phyloP scores from a whole-genome alignment of 2,329 filamentous ascomycete genomes.

The Ploettnerulaceae sp. region DNA sequence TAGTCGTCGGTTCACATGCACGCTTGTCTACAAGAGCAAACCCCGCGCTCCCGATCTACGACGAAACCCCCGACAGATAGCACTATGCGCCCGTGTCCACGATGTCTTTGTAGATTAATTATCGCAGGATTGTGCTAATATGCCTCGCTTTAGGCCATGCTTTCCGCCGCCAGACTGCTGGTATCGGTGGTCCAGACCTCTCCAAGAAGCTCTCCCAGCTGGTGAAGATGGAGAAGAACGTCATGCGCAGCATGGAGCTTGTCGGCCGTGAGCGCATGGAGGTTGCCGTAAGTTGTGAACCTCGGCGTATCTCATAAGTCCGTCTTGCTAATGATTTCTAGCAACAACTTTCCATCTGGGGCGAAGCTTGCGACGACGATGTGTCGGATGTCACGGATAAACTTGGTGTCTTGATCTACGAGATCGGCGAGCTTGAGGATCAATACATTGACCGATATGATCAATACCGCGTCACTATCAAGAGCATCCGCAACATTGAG shows the following conservation, averaged over 20 bases:
- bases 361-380: slow-evolving; percentile 91
- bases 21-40: background rate
- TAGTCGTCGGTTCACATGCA: background rate
- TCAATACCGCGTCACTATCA: slow-evolving; percentile 98
- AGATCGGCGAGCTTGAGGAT: slow-evolving; percentile 90
- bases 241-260: slow-evolving; percentile 96
- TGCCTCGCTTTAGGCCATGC: slow-evolving; percentile 61
- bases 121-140: slow-evolving; percentile 46
- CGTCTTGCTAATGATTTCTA: slow-evolving; percentile 36
- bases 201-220: slow-evolving; percentile 96
- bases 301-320: background rate
- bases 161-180: slow-evolving; percentile 69
- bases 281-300: slow-evolving; percentile 71
- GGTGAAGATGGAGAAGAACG: slow-evolving; percentile 99
- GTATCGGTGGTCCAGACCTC: slow-evolving; percentile 74
- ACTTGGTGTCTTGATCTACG: slow-evolving; percentile 89
- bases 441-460: slow-evolving; percentile 98
- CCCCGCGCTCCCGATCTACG: background rate
- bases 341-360: slow-evolving; percentile 99
- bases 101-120: slow-evolving; percentile 4
- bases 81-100: background rate
- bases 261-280: slow-evolving; percentile 97
- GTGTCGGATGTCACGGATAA: slow-evolving; percentile 99
- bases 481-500: slow-evolving; percentile 99
- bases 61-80: background rate